Evolutionary conservation across 805 yeast species (phyloP), one percentile per base, ranked within the genome.

Genomic region (Zygotorulaspora chibaensis): DNA sequence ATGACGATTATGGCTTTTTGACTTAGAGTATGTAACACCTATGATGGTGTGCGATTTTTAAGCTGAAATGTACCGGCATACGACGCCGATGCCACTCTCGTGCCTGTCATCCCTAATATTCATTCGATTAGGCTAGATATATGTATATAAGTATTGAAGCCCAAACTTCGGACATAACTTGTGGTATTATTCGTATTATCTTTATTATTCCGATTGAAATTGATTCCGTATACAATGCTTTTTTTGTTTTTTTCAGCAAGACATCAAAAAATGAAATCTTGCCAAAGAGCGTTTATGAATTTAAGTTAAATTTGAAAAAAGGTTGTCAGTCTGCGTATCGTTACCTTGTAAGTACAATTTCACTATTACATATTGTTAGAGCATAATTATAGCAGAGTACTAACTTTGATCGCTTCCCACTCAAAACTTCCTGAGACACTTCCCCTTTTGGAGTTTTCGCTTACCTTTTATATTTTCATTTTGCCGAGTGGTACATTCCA

Each of bases 1-100:
- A 70, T 41, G 75, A 71, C 46, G 77, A 74, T 50, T 72, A 73
- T 49, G 78, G 77, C 7, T 75, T 75, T 50, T 51, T 73, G 28
- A 71, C 76, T 3, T 71, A 51, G 50, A 37, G 11, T 29, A 33
- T 15, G 13, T 34, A 15, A 29, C 7, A 20, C 25, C n/a, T n/a
- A n/a, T 20, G 7, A 20, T 20, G 7, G 25, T 20, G 25, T 20
- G 25, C 25, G 25, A 20, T 20, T 20, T 20, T 20, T 20, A 20
- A 20, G 25, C 25, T 20, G 7, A 20, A 20, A 5, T 20, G 25
- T 4, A 20, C 25, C 4, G 7, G 25, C 25, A 20, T 20, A 20
- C 25, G 25, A 20, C 4, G 25, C 25, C 7, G 25, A 20, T 20
- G 25, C 25, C 25, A 20, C 7, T 20, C 7, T 5, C 25, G 7